These are phyloP conservation scores for Exophiala mesophila DNA, from an alignment of 2,329 filamentous ascomycete genomes.

Conservation along the genomic window DNA sequence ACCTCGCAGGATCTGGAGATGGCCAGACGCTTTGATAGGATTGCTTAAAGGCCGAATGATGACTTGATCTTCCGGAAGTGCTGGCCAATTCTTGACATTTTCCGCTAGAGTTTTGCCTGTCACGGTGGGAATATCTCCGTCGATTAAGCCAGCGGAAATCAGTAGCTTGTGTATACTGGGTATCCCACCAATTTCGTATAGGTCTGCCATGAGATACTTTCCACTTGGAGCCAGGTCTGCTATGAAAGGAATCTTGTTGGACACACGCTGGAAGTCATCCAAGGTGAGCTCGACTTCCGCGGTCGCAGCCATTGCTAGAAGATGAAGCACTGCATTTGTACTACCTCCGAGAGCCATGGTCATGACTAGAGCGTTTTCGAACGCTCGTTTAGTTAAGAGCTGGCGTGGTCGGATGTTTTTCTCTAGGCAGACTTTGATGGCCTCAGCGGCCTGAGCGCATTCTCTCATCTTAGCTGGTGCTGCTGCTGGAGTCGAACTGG, in stretches of 20 bases:
- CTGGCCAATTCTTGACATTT: slow-evolving; percentile 71
- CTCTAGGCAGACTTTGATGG: slow-evolving; percentile 73
- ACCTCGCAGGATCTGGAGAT: slow-evolving; percentile 82
- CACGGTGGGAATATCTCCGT: slow-evolving; percentile 72
- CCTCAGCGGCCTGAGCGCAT: slow-evolving; percentile 72
- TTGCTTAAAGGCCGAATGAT: slow-evolving; percentile 77
- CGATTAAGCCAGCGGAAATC: slow-evolving; percentile 66
- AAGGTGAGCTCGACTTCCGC: slow-evolving; percentile 71
- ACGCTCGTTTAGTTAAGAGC: slow-evolving; percentile 70
- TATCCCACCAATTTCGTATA: slow-evolving; percentile 78
- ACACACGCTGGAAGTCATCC: slow-evolving; percentile 75
- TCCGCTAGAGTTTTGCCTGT: slow-evolving; percentile 78
- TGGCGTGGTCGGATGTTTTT: slow-evolving; percentile 77
- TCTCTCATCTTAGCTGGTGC: slow-evolving; percentile 80
- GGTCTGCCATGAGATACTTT: slow-evolving; percentile 78
- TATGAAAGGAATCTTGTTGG: slow-evolving; percentile 76
- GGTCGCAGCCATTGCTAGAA: slow-evolving; percentile 82
- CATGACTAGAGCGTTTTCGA: slow-evolving; percentile 82
- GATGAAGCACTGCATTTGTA: slow-evolving; percentile 82
- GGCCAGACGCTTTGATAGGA: slow-evolving; percentile 80
- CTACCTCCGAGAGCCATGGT: slow-evolving; percentile 88
- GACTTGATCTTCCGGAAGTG: slow-evolving; percentile 68
- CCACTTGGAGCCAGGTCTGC: slow-evolving; percentile 82
- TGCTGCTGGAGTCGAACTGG: slow-evolving; percentile 75
- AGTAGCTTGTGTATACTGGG: slow-evolving; percentile 80